Evolutionary conservation across 495 filamentous ascomycete species (phyloP).

Genomic region (Corynascus novoguineensis): DNA sequence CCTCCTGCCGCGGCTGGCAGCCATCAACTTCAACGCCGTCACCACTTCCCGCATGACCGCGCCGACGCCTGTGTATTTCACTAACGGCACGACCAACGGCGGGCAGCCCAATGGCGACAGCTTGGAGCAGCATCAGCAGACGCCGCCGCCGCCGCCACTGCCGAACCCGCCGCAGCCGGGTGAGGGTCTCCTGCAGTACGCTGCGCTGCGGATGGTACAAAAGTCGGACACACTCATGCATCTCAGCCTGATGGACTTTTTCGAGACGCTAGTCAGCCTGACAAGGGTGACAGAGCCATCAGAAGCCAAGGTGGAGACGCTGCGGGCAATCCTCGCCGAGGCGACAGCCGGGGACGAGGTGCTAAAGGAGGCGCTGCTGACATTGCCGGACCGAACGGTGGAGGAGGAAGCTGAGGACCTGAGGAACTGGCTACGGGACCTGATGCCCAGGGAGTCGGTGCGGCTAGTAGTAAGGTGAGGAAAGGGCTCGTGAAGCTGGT

Average conservation of each 20-base stretch:
- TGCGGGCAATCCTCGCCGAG: conserved; percentile 34
- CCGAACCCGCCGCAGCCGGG: conserved; percentile 18
- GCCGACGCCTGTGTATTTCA: conserved; percentile 51
- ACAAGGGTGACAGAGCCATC: conserved; percentile 43
- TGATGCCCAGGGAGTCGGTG: conserved; percentile 25
- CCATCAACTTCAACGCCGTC: conserved; percentile 58
- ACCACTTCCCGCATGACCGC: conserved; percentile 53
- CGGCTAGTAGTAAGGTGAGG: conserved; percentile 20
- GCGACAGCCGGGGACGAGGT: conserved; percentile 35
- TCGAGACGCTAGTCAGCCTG: conserved; percentile 55
- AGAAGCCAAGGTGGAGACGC: conserved; percentile 35
- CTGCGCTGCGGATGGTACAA: conserved; percentile 67
- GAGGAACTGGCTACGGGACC: conserved; percentile 34
- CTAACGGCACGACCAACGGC: conserved; percentile 19
- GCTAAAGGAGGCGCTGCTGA: conserved; percentile 38
- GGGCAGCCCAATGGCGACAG: not conserved
- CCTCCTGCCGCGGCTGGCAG: conserved; percentile 61
- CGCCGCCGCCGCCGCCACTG: not conserved
- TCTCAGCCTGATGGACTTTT: conserved; percentile 71
- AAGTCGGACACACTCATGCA: conserved; percentile 73
- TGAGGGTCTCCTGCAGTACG: conserved; percentile 67
- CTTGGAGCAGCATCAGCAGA: not conserved
- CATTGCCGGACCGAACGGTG: conserved; percentile 39
- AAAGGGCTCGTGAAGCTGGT: not conserved
- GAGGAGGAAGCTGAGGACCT: conserved; percentile 41